A percentile compares a stretch with the other conserved stretches of the same genome.
Evolutionary conservation across 257 asterid species (phyloP).

Genomic region (Lantana camara): DNA sequence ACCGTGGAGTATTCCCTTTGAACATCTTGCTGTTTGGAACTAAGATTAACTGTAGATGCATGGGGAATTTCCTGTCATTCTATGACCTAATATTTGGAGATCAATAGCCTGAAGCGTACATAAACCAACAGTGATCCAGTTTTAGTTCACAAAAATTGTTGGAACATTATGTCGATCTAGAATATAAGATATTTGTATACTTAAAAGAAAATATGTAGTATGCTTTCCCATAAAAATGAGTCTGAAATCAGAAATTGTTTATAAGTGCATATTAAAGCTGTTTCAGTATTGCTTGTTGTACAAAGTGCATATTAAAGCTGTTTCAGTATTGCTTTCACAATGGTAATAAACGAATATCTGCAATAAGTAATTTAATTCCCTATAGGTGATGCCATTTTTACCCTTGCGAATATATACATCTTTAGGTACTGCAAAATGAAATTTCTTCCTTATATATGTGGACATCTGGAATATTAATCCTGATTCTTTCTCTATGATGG

Average conservation of each 20-base stretch:
- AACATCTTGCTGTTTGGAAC: neutral
- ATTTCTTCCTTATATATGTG: neutral
- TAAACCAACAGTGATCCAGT: neutral
- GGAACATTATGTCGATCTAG: neutral
- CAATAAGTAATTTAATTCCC: conserved; percentile 15
- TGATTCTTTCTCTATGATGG: conserved; percentile 45
- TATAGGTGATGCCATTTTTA: conserved; percentile 8
- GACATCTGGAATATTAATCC: conserved; percentile 39
- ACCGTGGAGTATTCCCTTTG: neutral
- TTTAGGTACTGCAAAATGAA: neutral
- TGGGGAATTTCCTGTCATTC: neutral
- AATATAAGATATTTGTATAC: too few species aligned
- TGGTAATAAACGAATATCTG: conserved; percentile 6
- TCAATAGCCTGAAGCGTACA: neutral
- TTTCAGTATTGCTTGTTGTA: neutral
- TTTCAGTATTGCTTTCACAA: too few species aligned
- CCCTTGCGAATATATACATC: conserved; percentile 8
- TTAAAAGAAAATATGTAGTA: too few species aligned
- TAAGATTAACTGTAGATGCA: neutral
- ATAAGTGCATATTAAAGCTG: neutral
- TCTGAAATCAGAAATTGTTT: neutral
- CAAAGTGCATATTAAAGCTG: neutral
- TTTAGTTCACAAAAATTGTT: neutral
- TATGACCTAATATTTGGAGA: conserved; percentile 1
- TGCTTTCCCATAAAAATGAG: neutral